These are phyloP conservation scores for Bondarzewia mesenterica DNA, from an alignment of 1,284 basidiomycete genomes.

Conservation along the genomic window DNA sequence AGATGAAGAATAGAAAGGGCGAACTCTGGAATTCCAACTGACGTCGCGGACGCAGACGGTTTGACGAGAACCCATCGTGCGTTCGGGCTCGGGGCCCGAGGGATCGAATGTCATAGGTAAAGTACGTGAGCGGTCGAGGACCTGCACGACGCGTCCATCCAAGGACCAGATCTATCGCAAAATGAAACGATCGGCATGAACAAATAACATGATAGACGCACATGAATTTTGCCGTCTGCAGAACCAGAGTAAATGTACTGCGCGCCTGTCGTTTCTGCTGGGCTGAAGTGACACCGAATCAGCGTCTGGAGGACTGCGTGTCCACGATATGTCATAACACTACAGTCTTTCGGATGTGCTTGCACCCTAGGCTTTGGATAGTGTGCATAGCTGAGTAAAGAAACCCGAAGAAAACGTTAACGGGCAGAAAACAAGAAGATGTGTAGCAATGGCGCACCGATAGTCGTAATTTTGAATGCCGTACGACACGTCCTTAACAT, in stretches of 20 bases:
- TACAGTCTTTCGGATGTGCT: constrained; percentile 81
- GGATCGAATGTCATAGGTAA: constrained; percentile 66
- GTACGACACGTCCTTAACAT: constrained; percentile 42
- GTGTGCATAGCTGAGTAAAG: constrained; percentile 41
- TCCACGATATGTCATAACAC: constrained; percentile 93
- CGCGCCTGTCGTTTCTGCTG: constrained; percentile 83
- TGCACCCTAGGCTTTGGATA: constrained; percentile 58
- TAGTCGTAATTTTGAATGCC: constrained; percentile 76
- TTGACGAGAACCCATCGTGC: constrained; percentile 18
- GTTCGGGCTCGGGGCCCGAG: constrained; percentile 42
- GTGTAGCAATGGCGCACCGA: constrained; percentile 35
- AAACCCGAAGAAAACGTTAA: constrained; percentile 6
- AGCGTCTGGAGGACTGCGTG: constrained; percentile 90
- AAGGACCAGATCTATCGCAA: constrained; percentile 81
- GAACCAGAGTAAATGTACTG: constrained; percentile 94
- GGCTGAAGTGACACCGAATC: constrained; percentile 95
- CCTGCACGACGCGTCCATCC: constrained; percentile 79
- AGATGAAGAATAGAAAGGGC: constrained; percentile 8
- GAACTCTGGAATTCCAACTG: constrained; percentile 76
- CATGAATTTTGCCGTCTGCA: constrained; percentile 76
- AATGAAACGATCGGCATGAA: neutral
- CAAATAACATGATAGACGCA: constrained; percentile 27
- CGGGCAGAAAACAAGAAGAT: neutral
- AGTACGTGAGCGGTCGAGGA: constrained; percentile 76
- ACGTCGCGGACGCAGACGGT: constrained; percentile 82